Base-by-base conservation (phyloP, 768 basidiomycete genomes). In the Boletellus sp. region DNA sequence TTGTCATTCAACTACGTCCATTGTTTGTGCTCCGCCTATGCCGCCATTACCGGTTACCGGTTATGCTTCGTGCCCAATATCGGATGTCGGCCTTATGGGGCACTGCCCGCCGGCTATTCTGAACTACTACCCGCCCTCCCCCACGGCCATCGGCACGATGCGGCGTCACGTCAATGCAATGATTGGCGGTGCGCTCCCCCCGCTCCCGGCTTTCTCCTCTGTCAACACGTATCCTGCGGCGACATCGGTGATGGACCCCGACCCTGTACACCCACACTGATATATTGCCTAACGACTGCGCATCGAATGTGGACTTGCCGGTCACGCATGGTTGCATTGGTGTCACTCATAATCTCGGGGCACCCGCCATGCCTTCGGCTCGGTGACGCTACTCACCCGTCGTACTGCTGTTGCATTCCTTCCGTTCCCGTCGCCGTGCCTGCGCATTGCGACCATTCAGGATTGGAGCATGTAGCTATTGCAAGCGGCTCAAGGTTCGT, bases 401-500 rank as follows among this genome's bases (percentile, higher is more conserved):
- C 15, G 26, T 28, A 28, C 19, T 13, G 13, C n/a, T n/a, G 48
- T 23, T 51, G 31, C 39, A 37, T 40, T 37, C 48, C 24, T 38
- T 48, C 38, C 47, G 49, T 48, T 46, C 12, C 48, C 38, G 39
- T 52, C 51, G 33, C 51, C 45, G 22, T 26, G 9, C 24, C 57
- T 38, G 35, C n/a, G 47, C 35, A 47, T 45, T 31, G 51, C 39
- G 43, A 37, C 23, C 33, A 24, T 56, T 37, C 65, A 91, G 88
- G 37, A 83, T 84, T 54, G 87, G 90, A 50, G 90, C 90, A 37
- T 92, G 90, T 68, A 85, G 79, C 3, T 82, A 91, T 62, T 92
- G 90, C 78, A 92, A 90, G 68, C 86, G 83, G 62, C 81, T 91
- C 60, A 92, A 92, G 84, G 87, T 85, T 69, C 50, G 81, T 71